A percentile compares a stretch with the other conserved stretches of the same genome.
Conservation (phyloP, 2,329 filamentous ascomycete genomes). For the Bipolaris oryzae region DNA sequence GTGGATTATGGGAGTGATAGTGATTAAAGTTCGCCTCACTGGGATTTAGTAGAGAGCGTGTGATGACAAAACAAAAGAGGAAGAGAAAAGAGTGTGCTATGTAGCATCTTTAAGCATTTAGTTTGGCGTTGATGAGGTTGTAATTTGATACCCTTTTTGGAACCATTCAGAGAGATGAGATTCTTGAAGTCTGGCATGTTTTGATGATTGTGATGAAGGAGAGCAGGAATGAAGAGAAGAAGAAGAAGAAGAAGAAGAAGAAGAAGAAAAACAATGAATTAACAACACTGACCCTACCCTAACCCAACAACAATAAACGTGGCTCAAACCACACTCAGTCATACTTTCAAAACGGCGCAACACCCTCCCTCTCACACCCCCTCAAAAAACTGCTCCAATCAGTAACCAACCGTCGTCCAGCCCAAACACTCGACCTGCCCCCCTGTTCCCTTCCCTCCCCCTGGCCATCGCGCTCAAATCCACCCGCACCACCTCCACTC, state of each 20-base stretch:
- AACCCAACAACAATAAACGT: not conserved
- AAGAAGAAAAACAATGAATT: not conserved
- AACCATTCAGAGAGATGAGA: too few relatives aligned
- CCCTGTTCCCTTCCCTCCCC: not conserved
- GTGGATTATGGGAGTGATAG: constrained; percentile 90
- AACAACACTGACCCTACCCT: not conserved
- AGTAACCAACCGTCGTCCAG: constrained; percentile 17
- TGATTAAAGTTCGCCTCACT: constrained; percentile 26
- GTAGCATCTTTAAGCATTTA: too few relatives aligned
- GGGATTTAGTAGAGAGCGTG: too few relatives aligned
- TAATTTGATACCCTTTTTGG: too few relatives aligned
- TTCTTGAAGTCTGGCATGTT: too few relatives aligned
- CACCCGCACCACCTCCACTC: not conserved
- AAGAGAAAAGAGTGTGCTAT: too few relatives aligned
- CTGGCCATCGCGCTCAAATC: not conserved
- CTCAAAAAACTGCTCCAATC: constrained; percentile 22
- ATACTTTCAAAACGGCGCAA: constrained; percentile 19
- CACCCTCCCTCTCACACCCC: constrained; percentile 28
- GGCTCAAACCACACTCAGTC: too few relatives aligned
- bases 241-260: not conserved
- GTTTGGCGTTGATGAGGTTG: too few relatives aligned
- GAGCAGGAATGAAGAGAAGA: not conserved
- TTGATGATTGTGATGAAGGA: too few relatives aligned
- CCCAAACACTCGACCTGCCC: constrained; percentile 15
- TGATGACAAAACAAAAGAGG: too few relatives aligned